phyloP scores from a whole-genome alignment of 208 protist species.

The Leishmania mexicana region DNA sequence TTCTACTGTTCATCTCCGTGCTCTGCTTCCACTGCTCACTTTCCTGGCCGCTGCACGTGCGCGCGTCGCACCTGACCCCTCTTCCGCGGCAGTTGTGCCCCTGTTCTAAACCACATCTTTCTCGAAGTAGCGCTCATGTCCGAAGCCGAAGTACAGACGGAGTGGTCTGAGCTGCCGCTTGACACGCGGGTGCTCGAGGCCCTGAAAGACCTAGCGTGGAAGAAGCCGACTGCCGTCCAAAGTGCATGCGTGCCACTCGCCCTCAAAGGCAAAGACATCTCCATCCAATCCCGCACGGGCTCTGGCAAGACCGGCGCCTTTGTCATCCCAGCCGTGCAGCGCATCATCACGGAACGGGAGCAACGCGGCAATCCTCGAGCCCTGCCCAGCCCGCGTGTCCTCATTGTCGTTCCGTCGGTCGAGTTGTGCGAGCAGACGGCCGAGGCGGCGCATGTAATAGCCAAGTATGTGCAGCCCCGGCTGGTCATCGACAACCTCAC shows the following conservation, averaged over 20 bases:
- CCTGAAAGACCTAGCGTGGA: constrained; percentile 82
- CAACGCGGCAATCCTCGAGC: constrained; percentile 33
- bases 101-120: constrained; percentile 11
- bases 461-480: constrained; percentile 82
- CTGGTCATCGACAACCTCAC: constrained; percentile 87
- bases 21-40: not conserved
- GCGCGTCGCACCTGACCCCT: not conserved
- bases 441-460: constrained; percentile 67
- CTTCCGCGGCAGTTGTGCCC: not conserved
- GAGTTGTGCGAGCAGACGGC: constrained; percentile 96
- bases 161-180: constrained; percentile 83
- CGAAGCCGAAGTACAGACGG: constrained; percentile 31
- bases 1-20: not conserved
- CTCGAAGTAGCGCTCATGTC: constrained; percentile 14
- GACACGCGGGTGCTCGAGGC: constrained; percentile 85
- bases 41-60: not conserved
- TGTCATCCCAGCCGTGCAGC: constrained; percentile 86
- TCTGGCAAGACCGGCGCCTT: constrained; percentile 92
- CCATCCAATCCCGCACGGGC: constrained; percentile 88
- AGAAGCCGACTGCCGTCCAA: constrained; percentile 94
- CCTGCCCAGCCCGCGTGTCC: constrained; percentile 64
- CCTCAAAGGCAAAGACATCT: constrained; percentile 90
- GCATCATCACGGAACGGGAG: constrained; percentile 81
- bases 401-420: constrained; percentile 96
- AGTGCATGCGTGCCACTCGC: constrained; percentile 92